Evolutionary conservation across 2,329 filamentous ascomycete species (phyloP).

Genomic region (Sporothrix globosa): DNA sequence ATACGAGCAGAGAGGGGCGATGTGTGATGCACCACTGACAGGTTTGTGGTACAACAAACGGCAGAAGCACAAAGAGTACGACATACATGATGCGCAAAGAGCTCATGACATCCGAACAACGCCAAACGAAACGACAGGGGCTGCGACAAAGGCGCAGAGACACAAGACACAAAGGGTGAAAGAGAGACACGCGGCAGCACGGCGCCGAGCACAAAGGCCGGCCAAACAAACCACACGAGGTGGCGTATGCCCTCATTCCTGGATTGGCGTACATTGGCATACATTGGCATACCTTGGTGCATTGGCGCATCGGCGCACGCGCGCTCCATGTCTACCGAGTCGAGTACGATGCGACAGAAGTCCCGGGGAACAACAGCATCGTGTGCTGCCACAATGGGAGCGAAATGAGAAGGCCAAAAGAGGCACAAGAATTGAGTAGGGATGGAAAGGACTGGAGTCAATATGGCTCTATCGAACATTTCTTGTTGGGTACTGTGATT

Average conservation of each 20-base stretch:
- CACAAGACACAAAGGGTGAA: slow-evolving; percentile 9
- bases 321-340: background rate
- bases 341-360: background rate
- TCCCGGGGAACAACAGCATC: background rate
- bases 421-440: background rate
- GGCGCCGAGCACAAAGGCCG: slow-evolving; percentile 15
- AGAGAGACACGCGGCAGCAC: slow-evolving; percentile 20
- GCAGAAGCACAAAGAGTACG: background rate
- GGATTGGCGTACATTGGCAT: slow-evolving; percentile 5
- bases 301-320: slow-evolving; percentile 7
- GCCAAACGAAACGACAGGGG: background rate
- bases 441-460: background rate
- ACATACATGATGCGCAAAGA: too few species aligned
- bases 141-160: background rate
- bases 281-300: background rate
- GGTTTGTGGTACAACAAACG: background rate
- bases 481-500: background rate
- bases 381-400: background rate
- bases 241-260: slow-evolving; percentile 11
- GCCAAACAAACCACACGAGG: slow-evolving; percentile 5
- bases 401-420: background rate
- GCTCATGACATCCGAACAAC: slow-evolving; percentile 6
- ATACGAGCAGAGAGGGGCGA: background rate
- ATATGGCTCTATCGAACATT: too few species aligned
- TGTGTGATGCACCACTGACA: slow-evolving; percentile 18